A percentile compares a stretch with the other conserved stretches of the same genome.
These are phyloP conservation scores for Astraeus odoratus DNA, from an alignment of 768 basidiomycete species.

Conservation along the genomic window DNA sequence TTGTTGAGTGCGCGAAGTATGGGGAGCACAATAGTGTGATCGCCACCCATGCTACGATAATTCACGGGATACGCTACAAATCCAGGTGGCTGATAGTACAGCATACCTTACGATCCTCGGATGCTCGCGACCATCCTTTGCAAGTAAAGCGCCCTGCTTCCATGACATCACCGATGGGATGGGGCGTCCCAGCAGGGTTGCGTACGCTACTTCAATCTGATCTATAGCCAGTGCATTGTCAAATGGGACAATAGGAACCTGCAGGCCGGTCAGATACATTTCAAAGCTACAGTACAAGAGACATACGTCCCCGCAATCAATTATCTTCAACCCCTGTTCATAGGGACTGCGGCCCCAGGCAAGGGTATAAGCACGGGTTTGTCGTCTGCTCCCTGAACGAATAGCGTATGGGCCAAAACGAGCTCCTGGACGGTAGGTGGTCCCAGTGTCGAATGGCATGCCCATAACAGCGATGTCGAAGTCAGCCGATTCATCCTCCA, in stretches of 20 bases:
- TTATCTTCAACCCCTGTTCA: conserved; percentile 43
- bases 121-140: conserved; percentile 55
- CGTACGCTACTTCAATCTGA: conserved; percentile 83
- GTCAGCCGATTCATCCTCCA: conserved; percentile 44
- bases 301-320: conserved; percentile 81
- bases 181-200: conserved; percentile 59
- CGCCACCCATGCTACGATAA: conserved; percentile 55
- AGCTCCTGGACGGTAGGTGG: conserved; percentile 54
- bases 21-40: conserved; percentile 84
- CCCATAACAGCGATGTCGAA: conserved; percentile 81
- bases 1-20: conserved; percentile 75
- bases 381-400: conserved; percentile 69
- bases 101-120: conserved; percentile 66
- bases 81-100: not conserved
- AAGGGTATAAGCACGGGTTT: conserved; percentile 60
- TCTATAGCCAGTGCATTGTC: conserved; percentile 80
- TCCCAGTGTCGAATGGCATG: conserved; percentile 71
- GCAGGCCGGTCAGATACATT: not conserved
- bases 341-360: conserved; percentile 72
- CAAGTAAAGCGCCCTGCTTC: conserved; percentile 28
- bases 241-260: conserved; percentile 75
- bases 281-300: not conserved
- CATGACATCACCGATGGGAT: conserved; percentile 24
- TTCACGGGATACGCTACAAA: not conserved
- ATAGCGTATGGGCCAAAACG: conserved; percentile 86